Conservation (phyloP, 2,329 filamentous ascomycete species). For the Boeremia lycopersici region DNA sequence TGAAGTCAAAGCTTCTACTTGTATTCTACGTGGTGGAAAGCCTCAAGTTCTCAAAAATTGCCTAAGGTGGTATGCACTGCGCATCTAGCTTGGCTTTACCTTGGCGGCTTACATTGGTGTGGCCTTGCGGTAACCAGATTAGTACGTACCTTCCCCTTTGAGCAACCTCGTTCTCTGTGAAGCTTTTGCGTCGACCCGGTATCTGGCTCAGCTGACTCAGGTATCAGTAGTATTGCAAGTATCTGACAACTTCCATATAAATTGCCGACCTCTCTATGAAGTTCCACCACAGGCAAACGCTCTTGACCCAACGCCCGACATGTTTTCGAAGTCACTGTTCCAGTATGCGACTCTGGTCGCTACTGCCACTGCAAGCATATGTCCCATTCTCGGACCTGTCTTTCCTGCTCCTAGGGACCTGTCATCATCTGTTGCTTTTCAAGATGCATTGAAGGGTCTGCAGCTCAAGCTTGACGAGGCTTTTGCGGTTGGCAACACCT, state of each 20-base stretch:
- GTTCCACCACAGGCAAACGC: background rate
- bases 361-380: constrained; percentile 35
- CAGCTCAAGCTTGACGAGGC: constrained; percentile 8
- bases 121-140: background rate
- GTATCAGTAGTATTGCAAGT: background rate
- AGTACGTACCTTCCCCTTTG: constrained; percentile 7
- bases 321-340: background rate
- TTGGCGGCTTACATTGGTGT: constrained; percentile 5
- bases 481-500: constrained; percentile 11
- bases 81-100: constrained; percentile 4
- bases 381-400: constrained; percentile 17
- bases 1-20: background rate
- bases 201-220: background rate
- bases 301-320: constrained; percentile 33
- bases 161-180: background rate
- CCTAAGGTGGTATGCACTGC: constrained; percentile 1
- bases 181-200: background rate
- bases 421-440: constrained; percentile 1
- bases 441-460: background rate
- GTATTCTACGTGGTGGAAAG: background rate
- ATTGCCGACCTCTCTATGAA: background rate
- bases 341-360: constrained; percentile 55
- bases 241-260: background rate
- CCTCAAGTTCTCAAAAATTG: background rate
- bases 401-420: constrained; percentile 12